Conservation (phyloP, 2,329 filamentous ascomycete species). For the Dactylellina haptotyla region DNA sequence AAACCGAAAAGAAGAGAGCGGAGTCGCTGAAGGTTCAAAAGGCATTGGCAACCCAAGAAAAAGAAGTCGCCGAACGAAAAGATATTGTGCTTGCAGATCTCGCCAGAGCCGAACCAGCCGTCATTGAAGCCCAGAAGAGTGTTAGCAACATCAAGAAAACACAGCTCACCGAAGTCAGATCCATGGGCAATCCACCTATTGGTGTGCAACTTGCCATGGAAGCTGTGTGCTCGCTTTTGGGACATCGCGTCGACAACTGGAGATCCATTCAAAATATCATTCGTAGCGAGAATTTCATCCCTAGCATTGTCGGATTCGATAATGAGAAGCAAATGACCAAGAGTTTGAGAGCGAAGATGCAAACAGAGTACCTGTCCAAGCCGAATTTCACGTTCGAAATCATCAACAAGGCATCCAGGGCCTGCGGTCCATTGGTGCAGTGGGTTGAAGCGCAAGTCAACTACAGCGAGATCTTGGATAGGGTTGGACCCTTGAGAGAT, state of each 20-base stretch:
- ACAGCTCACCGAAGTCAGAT: conserved; percentile 95
- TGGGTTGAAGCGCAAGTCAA: conserved; percentile 97
- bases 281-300: conserved; percentile 94
- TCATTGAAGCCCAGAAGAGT: conserved; percentile 90
- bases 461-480: conserved; percentile 96
- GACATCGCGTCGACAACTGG: conserved; percentile 90
- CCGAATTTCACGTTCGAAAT: conserved; percentile 96
- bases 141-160: conserved; percentile 99
- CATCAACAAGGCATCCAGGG: conserved; percentile 94
- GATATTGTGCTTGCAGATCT: conserved; percentile 88
- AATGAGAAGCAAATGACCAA: conserved; percentile 96
- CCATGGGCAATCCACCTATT: conserved; percentile 90
- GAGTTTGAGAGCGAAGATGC: conserved; percentile 83
- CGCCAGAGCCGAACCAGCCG: conserved; percentile 89
- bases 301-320: conserved; percentile 96
- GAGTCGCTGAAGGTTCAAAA: conserved; percentile 88
- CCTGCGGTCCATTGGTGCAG: conserved; percentile 94
- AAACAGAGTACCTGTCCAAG: conserved; percentile 88
- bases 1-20: conserved; percentile 89
- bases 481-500: conserved; percentile 88
- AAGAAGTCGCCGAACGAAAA: conserved; percentile 82
- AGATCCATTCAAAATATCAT: conserved; percentile 89
- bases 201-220: conserved; percentile 93
- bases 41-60: conserved; percentile 87
- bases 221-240: conserved; percentile 93